A percentile compares a stretch with the other conserved stretches of the same genome.
These are phyloP conservation scores for Parasitella parasitica DNA, from an alignment of 371 early-diverging fungal species.

Conservation along the genomic window DNA sequence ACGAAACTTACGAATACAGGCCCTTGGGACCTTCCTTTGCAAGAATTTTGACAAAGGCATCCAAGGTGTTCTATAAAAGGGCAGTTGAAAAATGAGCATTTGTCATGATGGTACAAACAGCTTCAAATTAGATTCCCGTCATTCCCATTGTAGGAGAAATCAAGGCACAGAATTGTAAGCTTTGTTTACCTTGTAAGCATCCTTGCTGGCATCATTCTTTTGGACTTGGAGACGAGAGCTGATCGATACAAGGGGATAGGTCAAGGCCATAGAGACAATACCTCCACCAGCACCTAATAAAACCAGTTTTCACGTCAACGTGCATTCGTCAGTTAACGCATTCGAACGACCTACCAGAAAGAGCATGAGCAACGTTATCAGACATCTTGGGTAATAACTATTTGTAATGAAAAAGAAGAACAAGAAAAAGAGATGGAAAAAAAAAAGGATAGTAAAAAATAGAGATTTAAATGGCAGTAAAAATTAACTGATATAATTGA, in stretches of 20 bases:
- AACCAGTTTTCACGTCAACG: no score
- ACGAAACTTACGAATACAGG: constrained; percentile 78
- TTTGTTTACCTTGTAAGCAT: constrained; percentile 62
- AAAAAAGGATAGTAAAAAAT: constrained; percentile 9
- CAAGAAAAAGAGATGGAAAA: constrained; percentile 15
- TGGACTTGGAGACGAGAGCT: constrained; percentile 89
- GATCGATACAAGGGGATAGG: constrained; percentile 93
- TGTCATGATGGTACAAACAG: neutral
- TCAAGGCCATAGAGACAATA: constrained; percentile 90
- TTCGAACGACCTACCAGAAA: constrained; percentile 61
- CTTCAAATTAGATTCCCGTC: constrained; percentile 1
- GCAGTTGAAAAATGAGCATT: neutral
- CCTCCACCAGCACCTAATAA: constrained; percentile 91
- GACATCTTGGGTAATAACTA: constrained; percentile 84
- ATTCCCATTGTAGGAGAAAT: neutral
- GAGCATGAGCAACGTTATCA: constrained; percentile 92
- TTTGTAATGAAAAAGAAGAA: constrained; percentile 1
- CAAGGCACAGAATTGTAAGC: neutral
- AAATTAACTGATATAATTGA: constrained; percentile 7
- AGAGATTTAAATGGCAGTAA: constrained; percentile 9
- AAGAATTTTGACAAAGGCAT: constrained; percentile 85
- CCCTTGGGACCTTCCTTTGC: constrained; percentile 87
- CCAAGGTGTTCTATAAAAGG: constrained; percentile 57
- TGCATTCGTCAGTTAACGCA: no score
- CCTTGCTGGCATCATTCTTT: constrained; percentile 61